A percentile compares a stretch with the other conserved stretches of the same genome.
phyloP scores from a whole-genome alignment of 306 rosid species.

The Gastrolobium bilobum region DNA sequence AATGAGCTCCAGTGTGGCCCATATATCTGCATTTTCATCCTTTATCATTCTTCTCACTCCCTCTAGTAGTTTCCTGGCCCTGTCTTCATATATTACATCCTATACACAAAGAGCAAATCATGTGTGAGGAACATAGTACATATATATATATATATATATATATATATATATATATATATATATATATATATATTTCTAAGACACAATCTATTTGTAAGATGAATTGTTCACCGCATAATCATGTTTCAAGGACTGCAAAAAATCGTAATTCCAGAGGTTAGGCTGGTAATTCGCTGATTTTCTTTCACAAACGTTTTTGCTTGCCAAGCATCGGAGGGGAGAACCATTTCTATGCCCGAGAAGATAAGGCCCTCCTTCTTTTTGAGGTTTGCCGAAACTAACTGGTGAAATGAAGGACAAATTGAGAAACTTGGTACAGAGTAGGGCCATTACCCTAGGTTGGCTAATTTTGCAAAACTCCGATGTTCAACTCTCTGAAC shows the following conservation, averaged over 20 bases:
- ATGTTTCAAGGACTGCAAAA: constrained; percentile 59
- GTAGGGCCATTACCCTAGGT: constrained; percentile 16
- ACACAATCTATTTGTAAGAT: not conserved
- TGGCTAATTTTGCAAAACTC: not conserved
- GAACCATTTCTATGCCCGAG: not conserved
- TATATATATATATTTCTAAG: not conserved
- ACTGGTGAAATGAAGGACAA: not conserved
- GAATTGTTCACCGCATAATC: constrained; percentile 42
- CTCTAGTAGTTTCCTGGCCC: constrained; percentile 40
- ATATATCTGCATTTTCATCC: constrained; percentile 28
- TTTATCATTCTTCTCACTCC: constrained; percentile 55
- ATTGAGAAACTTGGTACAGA: not conserved
- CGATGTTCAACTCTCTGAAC: not conserved
- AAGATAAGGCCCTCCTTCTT: constrained; percentile 9
- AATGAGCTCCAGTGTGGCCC: constrained; percentile 49
- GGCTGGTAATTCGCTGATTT: constrained; percentile 63
- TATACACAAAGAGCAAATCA: constrained; percentile 1
- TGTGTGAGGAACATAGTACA: not conserved
- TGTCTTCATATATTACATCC: constrained; percentile 40
- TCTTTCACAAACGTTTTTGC: constrained; percentile 36
- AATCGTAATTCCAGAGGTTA: constrained; percentile 57
- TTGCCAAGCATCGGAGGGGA: constrained; percentile 35
- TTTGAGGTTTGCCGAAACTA: not conserved
- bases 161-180: too few species aligned
- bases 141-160: too few species aligned